A percentile compares a stretch with the other conserved stretches of the same genome.
phyloP scores from a whole-genome alignment of 1,284 basidiomycete genomes.

The Fomes fomentarius region DNA sequence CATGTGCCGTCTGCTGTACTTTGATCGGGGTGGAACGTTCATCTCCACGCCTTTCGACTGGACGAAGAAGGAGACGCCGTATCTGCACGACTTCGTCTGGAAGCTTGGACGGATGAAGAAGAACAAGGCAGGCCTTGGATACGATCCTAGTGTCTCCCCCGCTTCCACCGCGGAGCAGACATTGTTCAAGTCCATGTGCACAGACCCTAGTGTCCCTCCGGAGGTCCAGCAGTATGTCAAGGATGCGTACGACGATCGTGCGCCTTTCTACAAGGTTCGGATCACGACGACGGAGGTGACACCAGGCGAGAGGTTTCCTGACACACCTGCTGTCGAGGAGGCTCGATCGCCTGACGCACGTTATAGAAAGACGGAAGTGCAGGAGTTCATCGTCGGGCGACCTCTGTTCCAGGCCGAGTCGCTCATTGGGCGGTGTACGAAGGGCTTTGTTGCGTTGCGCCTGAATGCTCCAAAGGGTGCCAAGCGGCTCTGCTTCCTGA shows the following conservation, averaged over 20 bases:
- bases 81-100: constrained; percentile 15
- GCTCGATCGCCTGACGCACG: neutral
- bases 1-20: constrained; percentile 6
- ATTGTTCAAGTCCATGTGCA: neutral
- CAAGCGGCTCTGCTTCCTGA: neutral
- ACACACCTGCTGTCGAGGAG: neutral
- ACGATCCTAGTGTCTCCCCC: constrained; percentile 12
- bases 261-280: neutral
- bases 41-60: constrained; percentile 13
- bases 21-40: constrained; percentile 6
- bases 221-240: neutral
- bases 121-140: constrained; percentile 57
- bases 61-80: neutral
- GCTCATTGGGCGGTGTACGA: neutral
- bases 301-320: neutral
- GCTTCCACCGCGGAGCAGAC: neutral
- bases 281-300: constrained; percentile 37
- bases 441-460: neutral
- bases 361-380: neutral
- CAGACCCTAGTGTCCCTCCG: neutral
- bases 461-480: neutral
- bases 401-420: neutral
- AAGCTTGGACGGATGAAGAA: constrained; percentile 41
- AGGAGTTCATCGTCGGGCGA: neutral
- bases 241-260: neutral